Evolutionary conservation across 1,139 yeast species (phyloP).

Genomic region (Kodamaea plutei): DNA sequence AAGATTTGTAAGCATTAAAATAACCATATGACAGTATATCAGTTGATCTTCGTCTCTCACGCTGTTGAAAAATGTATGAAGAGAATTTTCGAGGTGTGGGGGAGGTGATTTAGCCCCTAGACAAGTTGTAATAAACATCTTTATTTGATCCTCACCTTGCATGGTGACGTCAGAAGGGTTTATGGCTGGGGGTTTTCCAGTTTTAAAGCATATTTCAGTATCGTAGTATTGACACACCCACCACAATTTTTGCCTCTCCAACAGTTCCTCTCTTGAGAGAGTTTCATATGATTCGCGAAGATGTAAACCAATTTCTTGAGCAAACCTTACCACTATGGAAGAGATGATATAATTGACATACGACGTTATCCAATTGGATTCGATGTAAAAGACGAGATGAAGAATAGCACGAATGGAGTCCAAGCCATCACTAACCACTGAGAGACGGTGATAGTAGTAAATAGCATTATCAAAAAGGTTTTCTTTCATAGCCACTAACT

Average conservation of each 20-base stretch:
- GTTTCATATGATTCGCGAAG: conserved; percentile 47
- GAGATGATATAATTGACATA: conserved; percentile 42
- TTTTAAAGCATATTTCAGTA: conserved; percentile 48
- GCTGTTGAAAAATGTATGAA: background rate
- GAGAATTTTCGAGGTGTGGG: background rate
- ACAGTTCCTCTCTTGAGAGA: conserved; percentile 33
- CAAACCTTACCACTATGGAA: conserved; percentile 53
- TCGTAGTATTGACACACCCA: conserved; percentile 55
- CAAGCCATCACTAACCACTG: conserved; percentile 49
- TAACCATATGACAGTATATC: conserved; percentile 9
- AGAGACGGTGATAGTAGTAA: conserved; percentile 45
- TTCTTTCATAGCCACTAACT: conserved; percentile 19
- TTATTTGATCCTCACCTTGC: conserved; percentile 1
- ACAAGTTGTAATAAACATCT: conserved; percentile 1
- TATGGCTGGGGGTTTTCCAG: conserved; percentile 60
- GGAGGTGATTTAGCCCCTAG: background rate
- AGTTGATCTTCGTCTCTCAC: background rate
- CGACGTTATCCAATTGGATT: conserved; percentile 38
- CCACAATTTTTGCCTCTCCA: conserved; percentile 45
- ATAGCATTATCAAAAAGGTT: conserved; percentile 34
- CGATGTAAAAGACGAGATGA: conserved; percentile 42
- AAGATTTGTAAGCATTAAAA: conserved; percentile 23
- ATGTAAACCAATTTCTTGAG: conserved; percentile 65
- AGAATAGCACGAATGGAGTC: conserved; percentile 48
- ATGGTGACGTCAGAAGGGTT: conserved; percentile 2